Evolutionary conservation across 2,329 filamentous ascomycete species (phyloP), one percentile per base, ranked within the genome.

Genomic region (Tolypocladium tropicale): DNA sequence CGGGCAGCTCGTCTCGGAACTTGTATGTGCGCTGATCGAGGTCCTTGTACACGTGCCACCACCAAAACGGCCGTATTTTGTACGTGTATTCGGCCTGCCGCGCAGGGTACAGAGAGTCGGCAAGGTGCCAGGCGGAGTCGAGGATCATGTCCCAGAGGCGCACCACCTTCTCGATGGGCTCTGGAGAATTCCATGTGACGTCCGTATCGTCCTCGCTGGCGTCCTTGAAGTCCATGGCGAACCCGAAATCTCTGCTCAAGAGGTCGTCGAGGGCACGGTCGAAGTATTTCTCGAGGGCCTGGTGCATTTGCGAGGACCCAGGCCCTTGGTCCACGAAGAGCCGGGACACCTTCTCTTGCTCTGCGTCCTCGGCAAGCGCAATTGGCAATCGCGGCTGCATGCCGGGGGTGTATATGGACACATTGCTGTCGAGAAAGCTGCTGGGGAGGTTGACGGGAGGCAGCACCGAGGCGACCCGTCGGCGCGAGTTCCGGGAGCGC

Each of bases 371-470:
- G 18, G 59, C 57, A 14, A 72, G 63, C 21, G 68, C 70, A 34
- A 57, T 53, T 6, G 70, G 68, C 12, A 72, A 61, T 11, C 58
- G 58, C 21, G 68, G 70, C 51, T 63, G 64, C 16, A 48, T 59
- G n/a, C 56, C 56, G n/a, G 55, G n/a, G 51, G 61, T 32, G 53
- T 65, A 63, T 28, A 68, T 56, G 14, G 58, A 65, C 41, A 88
- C 75, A 55, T 79, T 79, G 23, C 72, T 67, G 41, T 77, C 69
- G 54, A 82, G 68, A 59, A 88, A 88, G 68, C 75, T 78, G 56
- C 74, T 68, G 0, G 85, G 83, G 16, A 88, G 70, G 53, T 76
- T 72, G 25, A 82, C 70, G 2, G 76, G 72, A n/a, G 80, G 80
- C 12, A 82, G 61, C 49, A 73, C 72, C 30, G 72, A 69, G 36